These are phyloP conservation scores for Xylaria telfairii DNA, from an alignment of 495 filamentous ascomycete genomes.

Conservation along the genomic window DNA sequence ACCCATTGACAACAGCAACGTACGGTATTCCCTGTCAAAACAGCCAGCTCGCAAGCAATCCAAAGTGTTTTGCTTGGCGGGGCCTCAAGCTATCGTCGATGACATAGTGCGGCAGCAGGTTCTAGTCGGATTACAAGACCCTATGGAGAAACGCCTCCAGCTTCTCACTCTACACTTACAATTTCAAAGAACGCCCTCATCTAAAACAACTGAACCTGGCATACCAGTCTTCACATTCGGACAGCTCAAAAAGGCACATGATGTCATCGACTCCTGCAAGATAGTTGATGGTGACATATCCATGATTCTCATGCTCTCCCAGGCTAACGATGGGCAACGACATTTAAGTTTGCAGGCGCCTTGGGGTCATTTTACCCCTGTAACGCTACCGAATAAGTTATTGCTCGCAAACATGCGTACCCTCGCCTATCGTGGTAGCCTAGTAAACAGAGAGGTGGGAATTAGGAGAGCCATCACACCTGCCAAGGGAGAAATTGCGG, in stretches of 20 bases:
- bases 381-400: slow-evolving; percentile 56
- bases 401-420: slow-evolving; percentile 45
- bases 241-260: slow-evolving; percentile 56
- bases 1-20: slow-evolving; percentile 65
- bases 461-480: slow-evolving; percentile 40
- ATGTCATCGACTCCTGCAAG: slow-evolving; percentile 76
- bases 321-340: slow-evolving; percentile 64
- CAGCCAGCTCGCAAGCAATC: slow-evolving; percentile 54
- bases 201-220: slow-evolving; percentile 27
- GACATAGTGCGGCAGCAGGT: slow-evolving; percentile 57
- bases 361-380: slow-evolving; percentile 68
- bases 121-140: slow-evolving; percentile 72
- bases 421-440: slow-evolving; percentile 47
- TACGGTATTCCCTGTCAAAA: slow-evolving; percentile 60
- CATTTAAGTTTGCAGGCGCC: slow-evolving; percentile 76
- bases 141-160: slow-evolving; percentile 68
- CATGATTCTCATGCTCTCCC: slow-evolving; percentile 72
- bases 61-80: slow-evolving; percentile 70
- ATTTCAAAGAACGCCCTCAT: slow-evolving; percentile 32
- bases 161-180: slow-evolving; percentile 66
- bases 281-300: slow-evolving; percentile 71
- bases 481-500: slow-evolving; percentile 45
- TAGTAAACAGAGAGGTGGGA: slow-evolving; percentile 35
- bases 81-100: slow-evolving; percentile 60
- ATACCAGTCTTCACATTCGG: slow-evolving; percentile 47